Percentiles rank a stretch among this genome's conserved stretches.
These are phyloP conservation scores for Puya raimondii DNA, from an alignment of 176 grass and related monocot species.

Conservation along the genomic window DNA sequence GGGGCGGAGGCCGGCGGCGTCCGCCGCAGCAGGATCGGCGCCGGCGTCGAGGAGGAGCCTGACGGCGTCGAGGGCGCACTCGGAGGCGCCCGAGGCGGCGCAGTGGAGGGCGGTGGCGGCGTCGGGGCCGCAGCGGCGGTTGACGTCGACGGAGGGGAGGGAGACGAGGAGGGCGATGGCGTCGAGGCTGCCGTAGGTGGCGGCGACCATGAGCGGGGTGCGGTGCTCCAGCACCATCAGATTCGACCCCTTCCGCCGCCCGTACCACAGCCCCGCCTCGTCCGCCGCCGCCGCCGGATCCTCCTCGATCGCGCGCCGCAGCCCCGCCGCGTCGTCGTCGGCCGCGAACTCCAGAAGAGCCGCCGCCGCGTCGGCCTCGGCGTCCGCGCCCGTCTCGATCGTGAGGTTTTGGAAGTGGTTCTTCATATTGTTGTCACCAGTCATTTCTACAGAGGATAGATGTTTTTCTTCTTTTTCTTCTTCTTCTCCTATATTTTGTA, in stretches of 20 bases:
- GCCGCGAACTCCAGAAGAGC: constrained; percentile 59
- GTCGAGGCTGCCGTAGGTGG: constrained; percentile 57
- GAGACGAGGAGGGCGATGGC: constrained; percentile 37
- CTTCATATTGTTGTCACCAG: neutral
- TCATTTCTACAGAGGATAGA: neutral
- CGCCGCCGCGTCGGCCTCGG: constrained; percentile 29
- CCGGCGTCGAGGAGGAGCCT: constrained; percentile 42
- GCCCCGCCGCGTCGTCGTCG: constrained; percentile 32
- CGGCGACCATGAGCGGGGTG: constrained; percentile 70
- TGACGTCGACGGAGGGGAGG: constrained; percentile 44
- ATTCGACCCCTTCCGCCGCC: constrained; percentile 34
- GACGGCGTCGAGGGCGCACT: constrained; percentile 33
- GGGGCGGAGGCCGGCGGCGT: constrained; percentile 39
- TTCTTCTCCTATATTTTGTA: no score
- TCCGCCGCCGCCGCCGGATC: constrained; percentile 37
- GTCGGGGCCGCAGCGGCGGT: constrained; percentile 42
- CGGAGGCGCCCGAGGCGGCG: constrained; percentile 53
- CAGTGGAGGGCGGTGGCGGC: constrained; percentile 69
- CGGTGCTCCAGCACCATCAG: constrained; percentile 37
- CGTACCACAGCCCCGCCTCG: constrained; percentile 65
- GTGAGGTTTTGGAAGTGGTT: constrained; percentile 26
- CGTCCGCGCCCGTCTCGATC: constrained; percentile 29
- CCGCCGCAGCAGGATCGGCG: constrained; percentile 31
- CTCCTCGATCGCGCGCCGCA: constrained; percentile 37
- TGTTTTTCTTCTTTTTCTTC: no score